Evolutionary conservation across 2,329 filamentous ascomycete genomes (phyloP).

Genomic region (Apiospora hydei): DNA sequence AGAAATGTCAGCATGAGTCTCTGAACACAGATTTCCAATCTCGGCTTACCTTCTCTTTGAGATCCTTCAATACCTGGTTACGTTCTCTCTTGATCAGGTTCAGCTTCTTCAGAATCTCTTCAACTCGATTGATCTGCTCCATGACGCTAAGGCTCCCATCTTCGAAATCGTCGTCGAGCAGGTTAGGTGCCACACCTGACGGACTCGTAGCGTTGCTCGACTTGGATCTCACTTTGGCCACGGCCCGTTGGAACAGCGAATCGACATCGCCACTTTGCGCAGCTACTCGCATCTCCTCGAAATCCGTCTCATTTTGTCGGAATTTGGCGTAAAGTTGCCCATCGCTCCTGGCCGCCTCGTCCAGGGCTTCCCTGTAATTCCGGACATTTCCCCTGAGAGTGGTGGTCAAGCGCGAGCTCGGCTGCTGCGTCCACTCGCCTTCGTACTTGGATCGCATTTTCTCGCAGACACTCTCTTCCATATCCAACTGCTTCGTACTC

Average conservation of each 20-base stretch:
- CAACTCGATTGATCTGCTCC: conserved; percentile 88
- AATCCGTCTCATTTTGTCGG: conserved; percentile 84
- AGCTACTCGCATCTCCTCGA: conserved; percentile 93
- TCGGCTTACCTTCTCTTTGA: conserved; percentile 87
- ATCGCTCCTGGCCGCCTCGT: conserved; percentile 89
- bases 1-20: background rate
- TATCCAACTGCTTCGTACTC: conserved; percentile 87
- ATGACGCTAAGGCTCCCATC: conserved; percentile 81
- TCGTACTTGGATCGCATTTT: conserved; percentile 99
- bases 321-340: conserved; percentile 83
- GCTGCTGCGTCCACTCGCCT: conserved; percentile 95
- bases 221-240: conserved; percentile 78
- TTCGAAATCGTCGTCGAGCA: conserved; percentile 91
- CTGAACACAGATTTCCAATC: too few relatives aligned
- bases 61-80: conserved; percentile 89
- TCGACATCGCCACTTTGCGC: conserved; percentile 88
- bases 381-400: conserved; percentile 87
- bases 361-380: conserved; percentile 86
- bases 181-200: conserved; percentile 70
- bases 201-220: conserved; percentile 68
- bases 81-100: conserved; percentile 92
- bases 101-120: conserved; percentile 89
- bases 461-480: conserved; percentile 97
- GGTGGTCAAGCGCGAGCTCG: conserved; percentile 86
- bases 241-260: conserved; percentile 84